These are phyloP conservation scores for Multifurca ochricompacta DNA, from an alignment of 768 basidiomycete genomes.

Conservation along the genomic window DNA sequence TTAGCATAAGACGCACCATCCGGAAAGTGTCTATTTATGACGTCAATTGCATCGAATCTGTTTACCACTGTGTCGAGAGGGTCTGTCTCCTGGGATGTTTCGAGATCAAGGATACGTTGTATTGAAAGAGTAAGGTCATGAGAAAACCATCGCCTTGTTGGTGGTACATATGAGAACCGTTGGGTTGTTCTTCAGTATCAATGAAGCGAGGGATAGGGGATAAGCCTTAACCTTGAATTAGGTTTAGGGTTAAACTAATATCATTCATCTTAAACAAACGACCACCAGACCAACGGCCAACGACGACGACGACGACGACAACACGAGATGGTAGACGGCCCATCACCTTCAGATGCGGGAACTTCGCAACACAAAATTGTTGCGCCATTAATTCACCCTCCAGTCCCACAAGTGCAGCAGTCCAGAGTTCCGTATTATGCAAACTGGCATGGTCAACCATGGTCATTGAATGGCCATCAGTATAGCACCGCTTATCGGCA, in stretches of 20 bases:
- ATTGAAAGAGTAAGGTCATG: conserved; percentile 63
- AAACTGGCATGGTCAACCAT: conserved; percentile 22
- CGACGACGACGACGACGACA: not conserved
- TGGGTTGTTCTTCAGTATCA: too few relatives aligned
- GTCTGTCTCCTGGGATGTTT: conserved; percentile 38
- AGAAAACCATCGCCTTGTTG: conserved; percentile 41
- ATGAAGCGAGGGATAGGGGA: too few relatives aligned
- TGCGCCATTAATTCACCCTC: not conserved
- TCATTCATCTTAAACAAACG: not conserved
- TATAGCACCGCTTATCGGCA: conserved; percentile 20
- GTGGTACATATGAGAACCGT: conserved; percentile 19
- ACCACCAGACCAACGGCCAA: too few relatives aligned
- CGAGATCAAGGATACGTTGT: conserved; percentile 57
- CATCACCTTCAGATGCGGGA: conserved; percentile 12
- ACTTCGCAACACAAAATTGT: conserved; percentile 4
- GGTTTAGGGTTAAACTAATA: not conserved
- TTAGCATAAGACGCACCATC: conserved; percentile 45
- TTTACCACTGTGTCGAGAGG: conserved; percentile 51
- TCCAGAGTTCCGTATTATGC: conserved; percentile 23
- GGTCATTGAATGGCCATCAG: conserved; percentile 18
- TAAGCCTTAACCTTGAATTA: conserved; percentile 8
- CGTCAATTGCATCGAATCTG: conserved; percentile 47
- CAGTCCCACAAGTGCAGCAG: conserved; percentile 7
- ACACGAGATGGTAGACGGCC: conserved; percentile 17
- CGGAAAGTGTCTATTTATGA: conserved; percentile 66